A percentile compares a stretch with the other conserved stretches of the same genome.
Conservation (phyloP, 371 early-diverging fungal species). For the Zopfochytrium polystomum region DNA sequence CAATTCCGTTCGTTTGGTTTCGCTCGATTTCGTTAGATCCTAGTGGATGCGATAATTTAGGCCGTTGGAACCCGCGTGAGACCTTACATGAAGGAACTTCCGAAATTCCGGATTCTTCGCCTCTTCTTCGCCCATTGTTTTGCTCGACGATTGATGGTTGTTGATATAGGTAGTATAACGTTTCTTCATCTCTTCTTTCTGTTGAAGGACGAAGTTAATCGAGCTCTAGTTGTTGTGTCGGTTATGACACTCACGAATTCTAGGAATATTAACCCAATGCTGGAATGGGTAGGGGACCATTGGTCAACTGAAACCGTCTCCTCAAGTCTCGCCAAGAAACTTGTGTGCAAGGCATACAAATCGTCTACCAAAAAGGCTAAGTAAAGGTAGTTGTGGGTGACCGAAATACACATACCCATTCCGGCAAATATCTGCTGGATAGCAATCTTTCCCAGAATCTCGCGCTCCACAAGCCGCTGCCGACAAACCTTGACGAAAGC, state of each 20-base stretch:
- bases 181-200: constrained; percentile 33
- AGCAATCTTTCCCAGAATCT: constrained; percentile 28
- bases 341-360: constrained; percentile 31
- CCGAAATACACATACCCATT: constrained; percentile 24
- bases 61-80: not conserved
- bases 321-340: constrained; percentile 34
- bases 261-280: constrained; percentile 42
- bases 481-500: constrained; percentile 30
- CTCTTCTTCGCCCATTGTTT: constrained; percentile 37
- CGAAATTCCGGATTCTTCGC: constrained; percentile 35
- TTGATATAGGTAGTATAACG: constrained; percentile 42
- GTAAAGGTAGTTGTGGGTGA: not conserved
- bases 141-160: constrained; percentile 35
- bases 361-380: constrained; percentile 26
- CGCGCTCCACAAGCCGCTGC: constrained; percentile 25
- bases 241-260: constrained; percentile 24
- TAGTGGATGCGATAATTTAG: not conserved
- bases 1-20: constrained; percentile 35
- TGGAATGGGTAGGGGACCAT: constrained; percentile 33
- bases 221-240: not conserved
- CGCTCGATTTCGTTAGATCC: constrained; percentile 19
- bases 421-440: constrained; percentile 40
- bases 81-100: constrained; percentile 34
- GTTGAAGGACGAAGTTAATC: not conserved
- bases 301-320: constrained; percentile 27